Evolutionary conservation across 352 stramenopile species (phyloP).

Genomic region (Globisporangium camurandrum): DNA sequence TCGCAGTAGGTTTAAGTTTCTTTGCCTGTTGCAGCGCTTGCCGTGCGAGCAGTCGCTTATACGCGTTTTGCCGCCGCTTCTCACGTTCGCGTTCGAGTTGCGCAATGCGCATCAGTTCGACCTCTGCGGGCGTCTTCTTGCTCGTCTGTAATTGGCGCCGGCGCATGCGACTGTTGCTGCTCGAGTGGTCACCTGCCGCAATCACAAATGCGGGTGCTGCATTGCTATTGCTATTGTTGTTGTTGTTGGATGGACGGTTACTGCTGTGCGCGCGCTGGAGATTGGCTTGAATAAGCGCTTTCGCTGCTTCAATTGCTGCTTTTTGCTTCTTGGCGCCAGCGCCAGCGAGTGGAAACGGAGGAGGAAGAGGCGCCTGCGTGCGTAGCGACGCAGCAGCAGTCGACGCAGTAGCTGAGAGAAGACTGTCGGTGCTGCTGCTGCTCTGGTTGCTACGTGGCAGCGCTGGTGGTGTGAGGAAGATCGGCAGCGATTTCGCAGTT

Average conservation of each 20-base stretch:
- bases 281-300: constrained; percentile 24
- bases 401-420: not conserved
- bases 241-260: constrained; percentile 1
- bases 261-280: constrained; percentile 1
- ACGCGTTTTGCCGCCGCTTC: constrained; percentile 36
- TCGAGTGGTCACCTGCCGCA: constrained; percentile 20
- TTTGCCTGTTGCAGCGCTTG: constrained; percentile 42
- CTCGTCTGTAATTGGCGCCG: constrained; percentile 16
- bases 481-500: constrained; percentile 1
- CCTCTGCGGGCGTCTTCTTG: constrained; percentile 25
- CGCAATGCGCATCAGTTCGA: constrained; percentile 10
- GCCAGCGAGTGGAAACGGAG: no score
- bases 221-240: no score
- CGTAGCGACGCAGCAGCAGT: not conserved
- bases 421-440: not conserved
- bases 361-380: no score
- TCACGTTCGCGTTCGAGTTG: constrained; percentile 43
- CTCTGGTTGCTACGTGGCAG: not conserved
- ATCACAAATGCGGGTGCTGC: constrained; percentile 60
- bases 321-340: constrained; percentile 18
- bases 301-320: constrained; percentile 23
- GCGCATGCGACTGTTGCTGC: constrained; percentile 20
- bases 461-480: constrained; percentile 9
- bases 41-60: constrained; percentile 46
- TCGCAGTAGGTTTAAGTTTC: no score